These are phyloP conservation scores for Chrysoporthe puriensis DNA, from an alignment of 2,329 filamentous ascomycete species.

Conservation along the genomic window DNA sequence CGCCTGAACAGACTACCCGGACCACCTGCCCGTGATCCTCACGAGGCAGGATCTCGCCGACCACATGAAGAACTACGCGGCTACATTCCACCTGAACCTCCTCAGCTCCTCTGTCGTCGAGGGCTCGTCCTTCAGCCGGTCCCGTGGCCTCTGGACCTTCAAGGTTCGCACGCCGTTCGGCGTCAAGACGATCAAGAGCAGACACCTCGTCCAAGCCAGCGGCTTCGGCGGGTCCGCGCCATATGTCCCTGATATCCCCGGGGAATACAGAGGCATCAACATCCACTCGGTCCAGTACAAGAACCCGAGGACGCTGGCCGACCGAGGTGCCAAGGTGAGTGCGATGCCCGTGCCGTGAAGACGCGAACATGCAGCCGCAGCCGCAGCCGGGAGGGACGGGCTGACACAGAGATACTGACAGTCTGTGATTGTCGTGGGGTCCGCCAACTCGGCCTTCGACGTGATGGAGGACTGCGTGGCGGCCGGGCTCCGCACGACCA, in stretches of 20 bases:
- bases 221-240: conserved; percentile 47
- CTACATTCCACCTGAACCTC: conserved; percentile 53
- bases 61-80: conserved; percentile 53
- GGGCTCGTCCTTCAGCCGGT: conserved; percentile 44
- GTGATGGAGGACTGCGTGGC: conserved; percentile 40
- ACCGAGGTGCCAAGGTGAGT: conserved; percentile 29
- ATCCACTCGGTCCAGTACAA: conserved; percentile 49
- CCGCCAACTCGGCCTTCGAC: conserved; percentile 49
- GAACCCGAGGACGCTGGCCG: conserved; percentile 40
- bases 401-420: not conserved
- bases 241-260: conserved; percentile 44
- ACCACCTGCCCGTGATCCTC: conserved; percentile 47
- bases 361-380: too few relatives aligned
- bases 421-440: conserved; percentile 42
- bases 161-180: conserved; percentile 33
- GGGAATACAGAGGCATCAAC: conserved; percentile 45
- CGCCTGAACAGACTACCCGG: conserved; percentile 40
- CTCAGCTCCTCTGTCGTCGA: conserved; percentile 45
- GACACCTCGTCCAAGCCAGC: conserved; percentile 52
- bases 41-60: conserved; percentile 51
- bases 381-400: not conserved
- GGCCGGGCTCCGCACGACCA: conserved; percentile 39
- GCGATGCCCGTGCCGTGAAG: not conserved
- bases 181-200: conserved; percentile 38
- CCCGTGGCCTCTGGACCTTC: conserved; percentile 43